Evolutionary conservation across 371 early-diverging fungal genomes (phyloP), one percentile per base, ranked within the genome.

Genomic region (Mortierella polycephala): DNA sequence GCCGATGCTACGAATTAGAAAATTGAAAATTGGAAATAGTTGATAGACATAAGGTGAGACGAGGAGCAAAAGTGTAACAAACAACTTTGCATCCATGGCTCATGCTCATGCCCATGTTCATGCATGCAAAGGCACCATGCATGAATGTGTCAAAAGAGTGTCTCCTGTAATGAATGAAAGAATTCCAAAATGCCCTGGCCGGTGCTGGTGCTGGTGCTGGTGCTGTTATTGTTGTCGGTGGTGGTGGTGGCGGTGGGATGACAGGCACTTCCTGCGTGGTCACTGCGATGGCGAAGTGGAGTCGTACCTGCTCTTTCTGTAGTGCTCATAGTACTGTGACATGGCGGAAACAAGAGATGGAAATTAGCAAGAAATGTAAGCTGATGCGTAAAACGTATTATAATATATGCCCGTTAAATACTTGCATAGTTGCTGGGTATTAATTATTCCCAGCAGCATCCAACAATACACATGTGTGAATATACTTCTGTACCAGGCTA

Each of bases 281-380:
- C 49, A 16, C 7, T 37, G 30, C 30, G 30, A 30, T 30, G 30
- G 30, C 30, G 18, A 51, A 9, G 3, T n/a, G 16, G 51, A 6
- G 51, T 16, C 46, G 39, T 69, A 74, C 75, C 75, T 74, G 82
- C 87, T 81, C 69, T 83, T 79, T 37, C 92, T 85, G 75, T 93
- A 92, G 55, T 91, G 86, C 75, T 92, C 88, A 74, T 89, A 92
- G 74, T 83, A 87, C 44, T 85, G 83, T 41, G 87, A 81, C 88
- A 87, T 87, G 45, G 58, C 21, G 16, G n/a, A 54, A 16, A 5
- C 14, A 44, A 51, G 37, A 21, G 20, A 23, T n/a, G 23, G 21
- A 45, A 45, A 30, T 30, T 30, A 30, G 4, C 30, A 30, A 30
- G 30, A 30, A 30, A 30, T 30, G 30, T 30, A 30, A 30, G 30